Evolutionary conservation across 2,329 filamentous ascomycete genomes (phyloP).

Genomic region (Diatrype stigma): DNA sequence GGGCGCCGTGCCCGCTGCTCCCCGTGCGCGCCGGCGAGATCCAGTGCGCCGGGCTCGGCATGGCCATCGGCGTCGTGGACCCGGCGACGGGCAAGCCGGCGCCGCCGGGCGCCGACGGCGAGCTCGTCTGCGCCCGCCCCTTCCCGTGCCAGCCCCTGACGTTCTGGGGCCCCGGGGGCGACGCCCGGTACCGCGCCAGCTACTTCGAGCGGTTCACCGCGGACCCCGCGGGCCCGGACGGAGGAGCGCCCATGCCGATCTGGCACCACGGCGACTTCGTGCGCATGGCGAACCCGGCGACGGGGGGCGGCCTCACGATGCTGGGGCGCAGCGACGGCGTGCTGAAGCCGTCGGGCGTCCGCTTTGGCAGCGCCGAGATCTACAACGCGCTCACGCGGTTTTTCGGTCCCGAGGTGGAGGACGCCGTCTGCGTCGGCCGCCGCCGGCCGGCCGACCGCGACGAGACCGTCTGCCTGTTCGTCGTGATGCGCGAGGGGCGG

Average conservation of each 20-base stretch:
- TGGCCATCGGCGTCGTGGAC: slow-evolving; percentile 66
- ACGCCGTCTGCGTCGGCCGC: slow-evolving; percentile 83
- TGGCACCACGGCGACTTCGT: slow-evolving; percentile 98
- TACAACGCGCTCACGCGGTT: slow-evolving; percentile 89
- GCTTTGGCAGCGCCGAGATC: slow-evolving; percentile 92
- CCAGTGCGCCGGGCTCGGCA: slow-evolving; percentile 72
- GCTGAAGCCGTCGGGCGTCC: slow-evolving; percentile 84
- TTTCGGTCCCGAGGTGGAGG: slow-evolving; percentile 73
- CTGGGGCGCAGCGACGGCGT: slow-evolving; percentile 89
- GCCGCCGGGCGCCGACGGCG: slow-evolving; percentile 68
- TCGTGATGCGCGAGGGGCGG: slow-evolving; percentile 65
- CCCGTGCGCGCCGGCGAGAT: slow-evolving; percentile 72
- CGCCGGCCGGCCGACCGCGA: slow-evolving; percentile 68
- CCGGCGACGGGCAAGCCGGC: slow-evolving; percentile 51
- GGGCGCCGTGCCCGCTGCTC: slow-evolving; percentile 72
- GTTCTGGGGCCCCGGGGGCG: slow-evolving; percentile 74
- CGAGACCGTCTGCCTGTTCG: slow-evolving; percentile 83
- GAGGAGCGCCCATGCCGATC: slow-evolving; percentile 30
- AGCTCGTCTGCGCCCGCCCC: slow-evolving; percentile 79
- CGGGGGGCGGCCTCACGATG: slow-evolving; percentile 81
- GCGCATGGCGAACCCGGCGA: slow-evolving; percentile 60
- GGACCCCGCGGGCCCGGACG: too few species aligned
- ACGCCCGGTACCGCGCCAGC: slow-evolving; percentile 71
- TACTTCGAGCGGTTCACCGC: slow-evolving; percentile 91
- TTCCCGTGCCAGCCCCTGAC: slow-evolving; percentile 90